Base-by-base conservation (phyloP, 345 rosid species). In the Turnera subulata region DNA sequence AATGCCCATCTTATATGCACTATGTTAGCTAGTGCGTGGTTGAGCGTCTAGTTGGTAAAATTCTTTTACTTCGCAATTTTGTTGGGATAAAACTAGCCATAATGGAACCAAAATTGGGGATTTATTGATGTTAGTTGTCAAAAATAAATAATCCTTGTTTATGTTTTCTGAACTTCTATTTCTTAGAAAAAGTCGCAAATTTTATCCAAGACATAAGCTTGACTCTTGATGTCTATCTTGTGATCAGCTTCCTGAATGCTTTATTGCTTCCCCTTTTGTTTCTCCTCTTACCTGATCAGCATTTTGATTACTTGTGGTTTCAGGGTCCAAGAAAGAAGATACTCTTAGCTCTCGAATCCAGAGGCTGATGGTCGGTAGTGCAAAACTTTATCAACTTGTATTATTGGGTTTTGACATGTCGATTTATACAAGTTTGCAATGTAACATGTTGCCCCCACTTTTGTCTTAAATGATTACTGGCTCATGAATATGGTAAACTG, bases 301-400 rank as follows among this genome's bases (percentile, higher is more conserved):
- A 29, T 70, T 55, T 59, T 24, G 46, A 45, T 74, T 18, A 43
- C 42, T 46, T 53, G 50, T 61, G 70, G 61, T 75, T 75, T 53
- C 79, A 93, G 97, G 99, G 99, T 12, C 99, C 99, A 29, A 82
- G 99, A 66, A 93, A 93, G 86, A 93, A 93, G 80, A 93, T 93
- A 75, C 76, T 83, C 5, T 73, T 87, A 57, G 96, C 91, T 44
- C 68, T 93, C 80, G 96, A 81, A 72, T 77, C 92, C 7, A 83
- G 74, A 70, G 83, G 71, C 52, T 89, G 73, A 77, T 55, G 56
- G 52, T 7, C 35, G 18, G 48, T 46, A 47, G 46, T 64, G 53
- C 42, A 43, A 32, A 46, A 43, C 53, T 58, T 44, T 60, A 46
- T 46, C 33, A 22, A 56, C 63, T 61, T 61, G 56, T 54, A 49